phyloP scores from a whole-genome alignment of 2,329 filamentous ascomycete species.

The Chaetomiaceae sp. region DNA sequence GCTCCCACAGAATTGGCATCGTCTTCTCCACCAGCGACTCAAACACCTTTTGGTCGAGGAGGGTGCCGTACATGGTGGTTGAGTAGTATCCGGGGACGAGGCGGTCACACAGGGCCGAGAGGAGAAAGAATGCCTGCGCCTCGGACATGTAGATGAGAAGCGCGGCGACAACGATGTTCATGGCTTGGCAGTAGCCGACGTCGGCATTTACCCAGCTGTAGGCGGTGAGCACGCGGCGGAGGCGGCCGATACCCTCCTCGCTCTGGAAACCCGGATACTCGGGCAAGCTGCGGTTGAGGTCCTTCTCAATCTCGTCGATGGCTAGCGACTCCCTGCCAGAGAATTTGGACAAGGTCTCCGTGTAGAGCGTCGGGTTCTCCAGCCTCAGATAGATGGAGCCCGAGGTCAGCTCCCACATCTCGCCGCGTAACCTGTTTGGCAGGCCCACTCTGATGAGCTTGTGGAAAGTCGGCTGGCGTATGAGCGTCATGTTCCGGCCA shows the following conservation, averaged over 20 bases:
- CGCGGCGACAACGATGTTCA: slow-evolving; percentile 99
- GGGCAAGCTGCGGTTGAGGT: slow-evolving; percentile 90
- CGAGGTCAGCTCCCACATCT: slow-evolving; percentile 93
- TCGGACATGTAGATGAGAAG: slow-evolving; percentile 98
- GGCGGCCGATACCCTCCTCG: slow-evolving; percentile 85
- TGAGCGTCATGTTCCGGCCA: slow-evolving; percentile 83
- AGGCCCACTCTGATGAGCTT: slow-evolving; percentile 94
- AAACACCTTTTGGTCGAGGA: slow-evolving; percentile 95
- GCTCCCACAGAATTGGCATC: slow-evolving; percentile 97
- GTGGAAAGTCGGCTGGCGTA: slow-evolving; percentile 95
- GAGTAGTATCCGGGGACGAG: slow-evolving; percentile 96
- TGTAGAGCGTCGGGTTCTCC: slow-evolving; percentile 77
- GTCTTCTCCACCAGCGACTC: slow-evolving; percentile 98
- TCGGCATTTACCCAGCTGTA: slow-evolving; percentile 97
- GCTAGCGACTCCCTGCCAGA: slow-evolving; percentile 85
- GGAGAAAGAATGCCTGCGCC: slow-evolving; percentile 87
- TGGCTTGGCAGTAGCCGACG: slow-evolving; percentile 97
- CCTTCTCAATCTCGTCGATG: slow-evolving; percentile 98
- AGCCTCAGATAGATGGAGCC: slow-evolving; percentile 86
- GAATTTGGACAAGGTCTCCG: slow-evolving; percentile 78
- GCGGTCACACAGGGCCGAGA: slow-evolving; percentile 87
- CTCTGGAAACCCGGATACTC: slow-evolving; percentile 98
- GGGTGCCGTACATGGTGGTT: slow-evolving; percentile 96
- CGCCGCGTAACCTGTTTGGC: slow-evolving; percentile 86
- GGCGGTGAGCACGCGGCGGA: slow-evolving; percentile 87